These are phyloP conservation scores for Phytophthora pisi DNA, from an alignment of 352 stramenopile genomes.

Conservation along the genomic window DNA sequence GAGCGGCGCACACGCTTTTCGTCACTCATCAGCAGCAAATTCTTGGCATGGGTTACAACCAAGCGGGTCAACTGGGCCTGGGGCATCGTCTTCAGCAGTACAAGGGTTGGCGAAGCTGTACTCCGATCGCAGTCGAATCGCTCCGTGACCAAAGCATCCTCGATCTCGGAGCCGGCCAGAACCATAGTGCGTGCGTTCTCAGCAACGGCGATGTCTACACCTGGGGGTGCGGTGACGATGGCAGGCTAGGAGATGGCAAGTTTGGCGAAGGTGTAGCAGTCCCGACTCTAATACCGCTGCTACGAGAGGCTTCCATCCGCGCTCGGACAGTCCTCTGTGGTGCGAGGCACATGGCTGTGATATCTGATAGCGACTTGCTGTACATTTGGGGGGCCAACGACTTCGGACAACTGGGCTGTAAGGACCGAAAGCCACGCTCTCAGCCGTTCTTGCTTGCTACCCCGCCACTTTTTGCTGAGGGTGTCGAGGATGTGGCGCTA, in stretches of 20 bases:
- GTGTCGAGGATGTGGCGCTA: conserved; percentile 60
- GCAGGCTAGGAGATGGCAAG: conserved; percentile 56
- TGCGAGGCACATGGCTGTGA: conserved; percentile 64
- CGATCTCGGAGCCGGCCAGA: conserved; percentile 71
- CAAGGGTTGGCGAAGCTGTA: conserved; percentile 74
- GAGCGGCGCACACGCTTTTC: conserved; percentile 73
- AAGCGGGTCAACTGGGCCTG: conserved; percentile 72
- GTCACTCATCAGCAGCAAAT: conserved; percentile 81
- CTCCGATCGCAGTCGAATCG: conserved; percentile 51
- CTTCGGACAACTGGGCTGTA: conserved; percentile 76
- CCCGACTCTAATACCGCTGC: conserved; percentile 41
- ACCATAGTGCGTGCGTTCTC: conserved; percentile 74
- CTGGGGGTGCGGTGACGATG: conserved; percentile 78
- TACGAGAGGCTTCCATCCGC: conserved; percentile 49
- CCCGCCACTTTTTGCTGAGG: conserved; percentile 48
- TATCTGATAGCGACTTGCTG: conserved; percentile 71
- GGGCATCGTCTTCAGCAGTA: conserved; percentile 66
- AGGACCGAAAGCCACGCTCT: conserved; percentile 50
- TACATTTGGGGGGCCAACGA: conserved; percentile 85
- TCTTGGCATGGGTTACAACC: conserved; percentile 82
- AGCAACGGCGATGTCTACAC: conserved; percentile 79
- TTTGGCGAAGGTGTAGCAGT: conserved; percentile 39
- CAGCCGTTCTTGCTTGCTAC: conserved; percentile 53
- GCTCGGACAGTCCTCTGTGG: conserved; percentile 65
- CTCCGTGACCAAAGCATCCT: conserved; percentile 67